Evolutionary conservation across 352 stramenopile genomes (phyloP), one percentile per base, ranked within the genome.

Genomic region (Phytophthora hybrid): DNA sequence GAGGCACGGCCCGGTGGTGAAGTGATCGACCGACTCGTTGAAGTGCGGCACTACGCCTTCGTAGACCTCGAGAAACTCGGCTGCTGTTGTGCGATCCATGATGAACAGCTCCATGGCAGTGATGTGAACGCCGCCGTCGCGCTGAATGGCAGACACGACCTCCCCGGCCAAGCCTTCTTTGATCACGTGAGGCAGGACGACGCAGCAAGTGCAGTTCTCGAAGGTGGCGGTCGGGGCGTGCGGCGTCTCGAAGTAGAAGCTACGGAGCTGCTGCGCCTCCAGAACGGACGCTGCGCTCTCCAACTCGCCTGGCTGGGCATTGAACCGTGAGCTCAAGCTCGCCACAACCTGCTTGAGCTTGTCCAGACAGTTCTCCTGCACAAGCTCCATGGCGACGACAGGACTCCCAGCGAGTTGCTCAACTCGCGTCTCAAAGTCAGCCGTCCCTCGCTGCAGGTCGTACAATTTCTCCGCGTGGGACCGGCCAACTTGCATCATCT

Each of bases 21-120:
- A 92, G 71, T 98, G 87, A 65, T 97, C 84, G 0, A 98, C 89
- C 26, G 91, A 89, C 62, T 97, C 90, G 46, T 87, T 86, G 74
- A 95, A 98, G 59, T 98, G 90, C 49, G 93, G 90, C n/a, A 98
- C 83, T 16, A 99, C 93, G 19, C 90, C 92, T 78, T 97, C 83
- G 73, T 96, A 96, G 9, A 95, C 89, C 69, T 98, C 94, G 5
- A 98, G 76, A 67, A 98, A 99, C 73, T 99, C 94, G 19, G 90
- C 78, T 1, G 93, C 93, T 1, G 84, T 87, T n/a, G 83, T 89
- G 57, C 91, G 84, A 60, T 98, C 93, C 29, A 99, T 76, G 32
- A 69, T 87, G 73, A 98, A 98, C 16, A 94, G 77, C 70, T 98
- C 85, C 70, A 98, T 92, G 2, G 94, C 95, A 7, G 90, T 89